Conservation (phyloP, 176 grass and related monocot genomes). For the Olyra latifolia region DNA sequence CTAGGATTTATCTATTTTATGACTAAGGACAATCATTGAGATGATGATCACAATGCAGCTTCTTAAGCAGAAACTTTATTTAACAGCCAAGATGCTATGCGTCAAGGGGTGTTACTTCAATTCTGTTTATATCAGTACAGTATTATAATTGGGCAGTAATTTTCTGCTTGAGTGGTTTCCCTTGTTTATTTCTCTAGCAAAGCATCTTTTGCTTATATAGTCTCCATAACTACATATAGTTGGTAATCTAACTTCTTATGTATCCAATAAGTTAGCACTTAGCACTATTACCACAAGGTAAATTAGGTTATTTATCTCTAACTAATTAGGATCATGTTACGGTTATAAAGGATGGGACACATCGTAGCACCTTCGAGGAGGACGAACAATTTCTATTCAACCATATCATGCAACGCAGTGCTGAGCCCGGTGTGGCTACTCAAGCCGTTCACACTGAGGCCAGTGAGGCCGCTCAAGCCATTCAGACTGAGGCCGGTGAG, state of each 20-base stretch:
- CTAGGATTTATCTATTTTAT: background rate
- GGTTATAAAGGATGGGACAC: too few species aligned
- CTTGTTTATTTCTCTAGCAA: background rate
- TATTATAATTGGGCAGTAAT: too few species aligned
- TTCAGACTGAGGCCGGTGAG: too few species aligned
- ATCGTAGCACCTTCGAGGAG: too few species aligned
- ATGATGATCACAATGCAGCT: background rate
- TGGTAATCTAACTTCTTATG: background rate
- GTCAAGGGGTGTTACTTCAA: background rate
- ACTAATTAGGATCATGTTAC: too few species aligned
- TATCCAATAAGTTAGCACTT: background rate
- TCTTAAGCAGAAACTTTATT: conserved; percentile 4
- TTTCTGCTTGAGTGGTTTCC: background rate
- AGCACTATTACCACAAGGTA: too few species aligned
- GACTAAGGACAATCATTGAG: background rate
- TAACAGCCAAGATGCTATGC: background rate
- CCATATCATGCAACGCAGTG: too few species aligned
- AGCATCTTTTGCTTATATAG: background rate
- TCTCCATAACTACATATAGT: conserved; percentile 7
- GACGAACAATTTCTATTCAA: too few species aligned
- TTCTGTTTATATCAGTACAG: background rate
- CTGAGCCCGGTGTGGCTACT: too few species aligned
- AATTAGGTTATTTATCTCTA: too few species aligned
- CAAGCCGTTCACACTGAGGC: too few species aligned
- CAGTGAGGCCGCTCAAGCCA: too few species aligned